Base-by-base conservation (phyloP, 495 filamentous ascomycete species). In the Penicillium longicatenatum region DNA sequence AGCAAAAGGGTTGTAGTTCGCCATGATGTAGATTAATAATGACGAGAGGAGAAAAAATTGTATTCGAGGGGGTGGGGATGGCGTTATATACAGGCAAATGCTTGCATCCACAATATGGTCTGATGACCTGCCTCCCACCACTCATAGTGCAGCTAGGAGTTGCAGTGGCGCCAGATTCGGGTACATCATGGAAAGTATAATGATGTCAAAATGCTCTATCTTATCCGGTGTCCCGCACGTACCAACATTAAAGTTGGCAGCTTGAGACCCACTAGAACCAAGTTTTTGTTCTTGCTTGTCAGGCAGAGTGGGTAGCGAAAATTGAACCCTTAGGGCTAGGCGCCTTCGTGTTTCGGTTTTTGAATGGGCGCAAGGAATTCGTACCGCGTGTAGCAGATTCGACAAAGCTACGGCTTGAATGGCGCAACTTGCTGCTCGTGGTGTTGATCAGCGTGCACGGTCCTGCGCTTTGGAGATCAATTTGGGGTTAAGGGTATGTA, bases 1-100 rank as follows among this genome's bases (percentile, higher is more conserved):
- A 42, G 80, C 75, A 69, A 91, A 90, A 14, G 88, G 88, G 65
- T 90, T 90, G 63, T 80, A 84, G 82, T 58, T 21, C 16, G 60
- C 54, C 68, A 70, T 70, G 44, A 17, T 59, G 33, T 50, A 47
- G 8, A 11, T 30, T n/a, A 7, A 17, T 24, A 8, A 24, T 46
- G 22, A 46, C 20, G 20, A 12, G 43, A 9, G 16, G 4, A 14
- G 3, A 46, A 44, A 21, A 5, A 11, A n/a, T 8, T 44, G 41
- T 44, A 45, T 24, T 22, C 19, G 11, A 22, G 22, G 19, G 19
- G 12, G 52, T 54, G 58, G 29, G 46, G 30, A 41, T 21, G 21
- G 33, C 42, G 24, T 60, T 60, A 60, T 60, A 52, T 44, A 44
- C 39, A 53, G 45, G 44, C 31, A 22, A 11, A 39, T 46, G 42